Base-by-base conservation (phyloP, 257 asterid genomes). In the Primulina tabacum region DNA sequence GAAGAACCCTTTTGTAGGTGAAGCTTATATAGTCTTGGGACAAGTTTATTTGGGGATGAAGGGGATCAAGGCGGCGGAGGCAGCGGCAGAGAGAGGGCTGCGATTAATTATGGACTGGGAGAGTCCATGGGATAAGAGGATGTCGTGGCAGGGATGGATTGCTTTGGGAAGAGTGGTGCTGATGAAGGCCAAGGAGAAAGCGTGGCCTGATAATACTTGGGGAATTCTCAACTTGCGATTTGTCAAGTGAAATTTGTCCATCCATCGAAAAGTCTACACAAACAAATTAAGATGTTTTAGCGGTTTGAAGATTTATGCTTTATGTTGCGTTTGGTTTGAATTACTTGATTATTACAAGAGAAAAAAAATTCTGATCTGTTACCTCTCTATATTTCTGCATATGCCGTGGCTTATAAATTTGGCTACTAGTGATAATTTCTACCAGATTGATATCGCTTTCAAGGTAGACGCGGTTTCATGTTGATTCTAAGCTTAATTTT, bases 51-150 rank as follows among this genome's bases (percentile, higher is more conserved):
- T 89, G 80, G 83, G 81, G 76, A 65, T 70, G 68, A 89, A 90
- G 69, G 37, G 73, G 69, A 90, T 78, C 52, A 89, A 82, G 64
- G 94, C 79, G 70, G 97, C 89, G 24, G 89, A 79, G 82, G 76
- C 5, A 69, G 92, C 79, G 64, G 92, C 84, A 53, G 86, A 72
- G 73, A 84, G 57, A 34, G 98, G 97, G 78, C 74, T 92, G 85
- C 82, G 82, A 26, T 30, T 86, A 77, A 35, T 92, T 55, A 21
- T 92, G 85, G 94, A 89, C 55, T 90, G 97, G 98, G 98, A 95
- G 18, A 84, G 92, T 55, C 87, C 98, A 38, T 90, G 98, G 97
- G 98, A 92, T 56, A 92, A 92, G 89, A 88, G 97, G 74, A 90
- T 87, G 86, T 72, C 95, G 20, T 92, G 97, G 96, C 86, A 87